Base-by-base conservation (phyloP, 176 grass and related monocot genomes). In the Otatea glauca region DNA sequence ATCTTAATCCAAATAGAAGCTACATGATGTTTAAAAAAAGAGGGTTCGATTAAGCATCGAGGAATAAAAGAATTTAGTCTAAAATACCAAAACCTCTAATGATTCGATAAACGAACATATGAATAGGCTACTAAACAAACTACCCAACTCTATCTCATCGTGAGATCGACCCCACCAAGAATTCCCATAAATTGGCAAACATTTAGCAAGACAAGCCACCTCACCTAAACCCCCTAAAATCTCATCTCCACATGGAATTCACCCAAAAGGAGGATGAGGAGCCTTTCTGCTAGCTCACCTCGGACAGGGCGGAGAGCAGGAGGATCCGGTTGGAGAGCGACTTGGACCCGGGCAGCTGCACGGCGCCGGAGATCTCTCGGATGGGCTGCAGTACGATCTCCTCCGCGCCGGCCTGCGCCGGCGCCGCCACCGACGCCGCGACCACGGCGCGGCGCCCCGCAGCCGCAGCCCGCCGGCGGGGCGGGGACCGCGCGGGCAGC, bases 281-380 rank as follows among this genome's bases (percentile, higher is more conserved):
- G 16, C 6, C 8, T 37, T 23, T 0, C 4, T 42, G 0, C 5
- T 7, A 20, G 4, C 70, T 96, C 54, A 99, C 96, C 96, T 96
- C 93, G 23, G 96, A 92, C 6, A 96, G 84, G 10, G 96, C 96
- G 17, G 93, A 87, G 45, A 99, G 93, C 2, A 99, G 96, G 45
- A 99, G 96, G 89, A 93, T 99, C 85, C 96, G 88, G 89, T 99
- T 99, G 64, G 96, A 99, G 8, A 99, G 90, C 17, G 96, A 99
- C 87, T 99, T 99, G 75, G 96, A 99, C 3, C 96, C 96, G 0
- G 96, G 96, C 76, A 99, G 87, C 65, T 92, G 89, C 5, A 99
- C 90, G 53, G 88, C 84, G 27, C 96, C 93, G 23, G 96, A 99
- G 87, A 99, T 96, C 87, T 99, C 96, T 78, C 79, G 84, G 84